Conservation (phyloP, 2,329 filamentous ascomycete genomes). For the Xylaria hypoxylon region DNA sequence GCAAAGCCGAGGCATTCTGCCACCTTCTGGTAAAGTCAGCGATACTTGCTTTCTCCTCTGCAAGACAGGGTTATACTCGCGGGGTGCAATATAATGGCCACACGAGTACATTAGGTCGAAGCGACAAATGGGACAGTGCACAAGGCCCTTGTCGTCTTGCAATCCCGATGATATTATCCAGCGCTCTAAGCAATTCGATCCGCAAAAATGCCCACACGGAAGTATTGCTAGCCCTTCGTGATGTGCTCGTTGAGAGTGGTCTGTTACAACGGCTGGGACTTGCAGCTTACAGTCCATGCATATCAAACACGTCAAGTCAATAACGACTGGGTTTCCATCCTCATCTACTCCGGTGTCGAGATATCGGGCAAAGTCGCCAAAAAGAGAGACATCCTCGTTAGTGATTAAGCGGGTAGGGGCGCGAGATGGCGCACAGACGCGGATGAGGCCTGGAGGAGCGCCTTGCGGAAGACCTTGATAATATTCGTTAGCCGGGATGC, state of each 20-base stretch:
- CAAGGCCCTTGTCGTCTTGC: fast-evolving
- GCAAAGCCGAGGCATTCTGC: conserved; percentile 14
- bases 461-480: not conserved
- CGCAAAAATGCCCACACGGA: conserved; percentile 44
- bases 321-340: conserved; percentile 16
- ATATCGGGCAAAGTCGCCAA: conserved; percentile 37
- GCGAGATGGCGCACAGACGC: not conserved
- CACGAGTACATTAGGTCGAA: conserved; percentile 32
- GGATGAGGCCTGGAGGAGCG: conserved; percentile 36
- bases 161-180: conserved; percentile 6
- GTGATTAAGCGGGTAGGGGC: conserved; percentile 4
- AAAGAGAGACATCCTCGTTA: conserved; percentile 34
- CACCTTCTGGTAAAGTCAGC: conserved; percentile 38
- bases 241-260: not conserved
- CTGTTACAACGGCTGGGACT: conserved; percentile 12
- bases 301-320: conserved; percentile 39
- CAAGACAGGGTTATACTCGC: conserved; percentile 10
- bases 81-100: conserved; percentile 30
- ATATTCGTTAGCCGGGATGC: conserved; percentile 1
- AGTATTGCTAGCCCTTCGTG: conserved; percentile 32
- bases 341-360: conserved; percentile 29
- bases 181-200: conserved; percentile 13
- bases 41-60: conserved; percentile 21
- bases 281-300: conserved; percentile 34
- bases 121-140: conserved; percentile 41